phyloP scores from a whole-genome alignment of 805 yeast genomes.

The Hanseniaspora nectarophila region DNA sequence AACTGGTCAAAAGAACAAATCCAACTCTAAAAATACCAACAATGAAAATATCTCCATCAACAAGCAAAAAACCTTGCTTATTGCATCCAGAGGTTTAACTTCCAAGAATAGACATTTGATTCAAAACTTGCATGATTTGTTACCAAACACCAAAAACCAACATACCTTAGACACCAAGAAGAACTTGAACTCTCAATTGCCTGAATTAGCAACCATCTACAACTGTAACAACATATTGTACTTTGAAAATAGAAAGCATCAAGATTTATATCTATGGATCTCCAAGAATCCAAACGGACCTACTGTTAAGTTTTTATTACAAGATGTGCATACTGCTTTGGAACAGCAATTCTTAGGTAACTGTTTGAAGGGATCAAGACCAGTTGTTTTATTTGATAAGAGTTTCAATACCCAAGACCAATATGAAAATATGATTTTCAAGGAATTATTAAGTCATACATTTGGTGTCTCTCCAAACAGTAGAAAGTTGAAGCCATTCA shows the following conservation, averaged over 20 bases:
- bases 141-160: slow-evolving; percentile 94
- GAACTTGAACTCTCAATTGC: slow-evolving; percentile 62
- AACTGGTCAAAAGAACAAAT: slow-evolving; percentile 34
- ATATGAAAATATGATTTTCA: slow-evolving; percentile 54
- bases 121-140: slow-evolving; percentile 58
- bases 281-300: slow-evolving; percentile 98
- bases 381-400: slow-evolving; percentile 77
- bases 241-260: slow-evolving; percentile 93
- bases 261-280: slow-evolving; percentile 87
- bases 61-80: slow-evolving; percentile 76
- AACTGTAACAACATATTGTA: slow-evolving; percentile 91
- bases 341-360: slow-evolving; percentile 95
- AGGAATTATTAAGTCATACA: slow-evolving; percentile 67
- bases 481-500: slow-evolving; percentile 83
- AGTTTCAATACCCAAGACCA: slow-evolving; percentile 46
- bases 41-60: slow-evolving; percentile 50
- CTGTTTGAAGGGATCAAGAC: slow-evolving; percentile 90
- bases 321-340: slow-evolving; percentile 89
- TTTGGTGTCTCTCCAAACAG: slow-evolving; percentile 95
- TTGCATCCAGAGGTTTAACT: slow-evolving; percentile 90
- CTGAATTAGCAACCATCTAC: slow-evolving; percentile 92
- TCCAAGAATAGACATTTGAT: slow-evolving; percentile 91
- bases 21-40: slow-evolving; percentile 24
- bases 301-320: slow-evolving; percentile 82
- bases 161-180: slow-evolving; percentile 91